Evolutionary conservation across 2,329 filamentous ascomycete genomes (phyloP).

Genomic region (Pseudovirgaria hyperparasitica): DNA sequence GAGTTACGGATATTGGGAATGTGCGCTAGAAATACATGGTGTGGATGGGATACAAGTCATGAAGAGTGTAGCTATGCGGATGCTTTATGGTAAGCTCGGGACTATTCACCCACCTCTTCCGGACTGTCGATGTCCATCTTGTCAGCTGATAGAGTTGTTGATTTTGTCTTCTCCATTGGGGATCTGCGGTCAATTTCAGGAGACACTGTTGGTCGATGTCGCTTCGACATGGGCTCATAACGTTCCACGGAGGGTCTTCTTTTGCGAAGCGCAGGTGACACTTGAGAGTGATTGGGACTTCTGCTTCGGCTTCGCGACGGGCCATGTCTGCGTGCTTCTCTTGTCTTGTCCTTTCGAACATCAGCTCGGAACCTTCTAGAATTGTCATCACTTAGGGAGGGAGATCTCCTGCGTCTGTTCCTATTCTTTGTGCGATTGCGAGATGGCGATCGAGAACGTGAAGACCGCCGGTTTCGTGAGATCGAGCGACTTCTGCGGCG

Average conservation of each 20-base stretch:
- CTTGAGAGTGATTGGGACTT: constrained; percentile 17
- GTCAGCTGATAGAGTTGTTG: too few species aligned
- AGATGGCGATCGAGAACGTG: constrained; percentile 24
- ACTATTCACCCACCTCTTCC: too few species aligned
- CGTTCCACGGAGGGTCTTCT: constrained; percentile 6
- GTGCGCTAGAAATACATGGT: too few species aligned
- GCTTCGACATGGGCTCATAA: constrained; percentile 7
- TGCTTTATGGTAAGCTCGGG: too few species aligned
- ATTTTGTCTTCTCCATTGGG: too few species aligned
- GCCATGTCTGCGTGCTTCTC: constrained; percentile 27
- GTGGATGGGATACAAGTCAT: too few species aligned
- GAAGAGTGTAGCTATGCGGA: too few species aligned
- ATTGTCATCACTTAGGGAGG: constrained; percentile 30
- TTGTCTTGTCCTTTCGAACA: constrained; percentile 31
- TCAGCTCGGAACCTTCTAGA: constrained; percentile 34
- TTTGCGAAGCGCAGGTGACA: constrained; percentile 3
- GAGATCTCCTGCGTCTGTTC: constrained; percentile 30
- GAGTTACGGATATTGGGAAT: too few species aligned
- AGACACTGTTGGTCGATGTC: constrained; percentile 7
- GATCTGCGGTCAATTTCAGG: too few species aligned
- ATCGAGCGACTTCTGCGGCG: constrained; percentile 22
- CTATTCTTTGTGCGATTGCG: constrained; percentile 22
- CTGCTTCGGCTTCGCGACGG: constrained; percentile 29
- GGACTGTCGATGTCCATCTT: too few species aligned
- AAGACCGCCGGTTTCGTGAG: constrained; percentile 25